Evolutionary conservation across 1,284 basidiomycete species (phyloP).

Genomic region (Ceratobasidium sp.): DNA sequence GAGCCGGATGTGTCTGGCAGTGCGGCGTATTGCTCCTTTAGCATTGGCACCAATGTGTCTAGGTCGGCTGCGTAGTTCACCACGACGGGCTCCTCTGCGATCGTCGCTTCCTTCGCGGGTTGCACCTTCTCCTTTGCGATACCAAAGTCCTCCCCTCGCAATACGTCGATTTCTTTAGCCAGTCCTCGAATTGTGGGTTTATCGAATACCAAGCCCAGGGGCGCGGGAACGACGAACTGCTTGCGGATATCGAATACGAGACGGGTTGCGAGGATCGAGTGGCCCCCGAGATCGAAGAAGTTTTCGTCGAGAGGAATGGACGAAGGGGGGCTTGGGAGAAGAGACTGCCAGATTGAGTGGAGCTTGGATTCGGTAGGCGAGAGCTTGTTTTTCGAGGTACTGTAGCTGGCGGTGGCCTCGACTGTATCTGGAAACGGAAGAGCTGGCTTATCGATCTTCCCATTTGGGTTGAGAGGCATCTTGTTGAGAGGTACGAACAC

Average conservation of each 20-base stretch:
- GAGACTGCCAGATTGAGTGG: constrained; percentile 81
- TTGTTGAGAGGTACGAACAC: constrained; percentile 94
- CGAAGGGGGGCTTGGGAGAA: constrained; percentile 84
- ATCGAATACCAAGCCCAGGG: constrained; percentile 93
- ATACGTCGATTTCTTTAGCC: constrained; percentile 79
- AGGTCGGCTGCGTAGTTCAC: constrained; percentile 83
- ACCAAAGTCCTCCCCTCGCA: constrained; percentile 85
- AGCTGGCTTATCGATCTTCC: constrained; percentile 98
- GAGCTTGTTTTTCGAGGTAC: constrained; percentile 55
- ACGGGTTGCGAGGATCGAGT: constrained; percentile 97
- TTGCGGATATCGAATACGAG: constrained; percentile 98
- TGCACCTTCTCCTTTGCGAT: constrained; percentile 59
- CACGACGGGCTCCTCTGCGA: constrained; percentile 45
- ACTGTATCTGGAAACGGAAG: constrained; percentile 99
- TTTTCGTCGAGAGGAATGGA: constrained; percentile 90
- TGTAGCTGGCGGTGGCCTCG: constrained; percentile 64
- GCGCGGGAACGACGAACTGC: constrained; percentile 89
- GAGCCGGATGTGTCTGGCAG: constrained; percentile 64
- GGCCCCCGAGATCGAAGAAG: constrained; percentile 99
- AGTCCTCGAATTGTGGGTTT: constrained; percentile 88
- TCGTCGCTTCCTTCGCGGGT: constrained; percentile 52
- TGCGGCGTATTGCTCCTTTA: constrained; percentile 68
- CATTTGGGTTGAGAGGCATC: constrained; percentile 99
- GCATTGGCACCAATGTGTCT: constrained; percentile 67
- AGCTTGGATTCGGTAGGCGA: constrained; percentile 84